These are phyloP conservation scores for Chenopodium formosanum DNA, from an alignment of 148 eudicot species.

Conservation along the genomic window DNA sequence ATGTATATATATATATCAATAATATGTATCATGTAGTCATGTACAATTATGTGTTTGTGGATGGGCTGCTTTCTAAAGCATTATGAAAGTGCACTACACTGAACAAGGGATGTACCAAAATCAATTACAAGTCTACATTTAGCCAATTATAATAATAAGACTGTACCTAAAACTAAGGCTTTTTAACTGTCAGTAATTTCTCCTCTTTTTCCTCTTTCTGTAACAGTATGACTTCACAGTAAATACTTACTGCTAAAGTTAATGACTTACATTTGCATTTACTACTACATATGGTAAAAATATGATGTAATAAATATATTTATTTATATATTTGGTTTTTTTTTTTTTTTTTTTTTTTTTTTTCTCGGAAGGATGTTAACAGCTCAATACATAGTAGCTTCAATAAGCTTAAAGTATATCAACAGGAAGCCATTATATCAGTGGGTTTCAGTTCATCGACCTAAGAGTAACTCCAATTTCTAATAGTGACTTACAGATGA, in stretches of 20 bases:
- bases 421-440: no score
- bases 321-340: not conserved
- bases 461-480: slow-evolving; percentile 5
- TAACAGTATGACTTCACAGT: slow-evolving; percentile 10
- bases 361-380: slow-evolving; percentile 16
- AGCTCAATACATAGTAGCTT: slow-evolving; percentile 5
- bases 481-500: not conserved
- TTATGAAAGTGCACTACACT: slow-evolving; percentile 19
- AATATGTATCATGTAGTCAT: no score
- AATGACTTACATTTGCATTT: slow-evolving; percentile 23
- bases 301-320: not conserved
- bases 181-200: slow-evolving; percentile 17
- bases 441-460: slow-evolving; percentile 11
- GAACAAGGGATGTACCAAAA: slow-evolving; percentile 22
- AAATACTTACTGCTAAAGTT: slow-evolving; percentile 12
- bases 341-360: slow-evolving; percentile 7
- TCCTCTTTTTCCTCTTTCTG: not conserved
- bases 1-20: no score
- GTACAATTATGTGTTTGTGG: no score
- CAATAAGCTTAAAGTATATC: not conserved
- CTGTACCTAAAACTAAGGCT: slow-evolving; percentile 4
- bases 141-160: slow-evolving; percentile 6
- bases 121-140: slow-evolving; percentile 18
- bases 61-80: slow-evolving; percentile 3
- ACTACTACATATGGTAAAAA: slow-evolving; percentile 22